Conservation (phyloP, 169 alveolate species). For the Cyclospora cayetanensis region DNA sequence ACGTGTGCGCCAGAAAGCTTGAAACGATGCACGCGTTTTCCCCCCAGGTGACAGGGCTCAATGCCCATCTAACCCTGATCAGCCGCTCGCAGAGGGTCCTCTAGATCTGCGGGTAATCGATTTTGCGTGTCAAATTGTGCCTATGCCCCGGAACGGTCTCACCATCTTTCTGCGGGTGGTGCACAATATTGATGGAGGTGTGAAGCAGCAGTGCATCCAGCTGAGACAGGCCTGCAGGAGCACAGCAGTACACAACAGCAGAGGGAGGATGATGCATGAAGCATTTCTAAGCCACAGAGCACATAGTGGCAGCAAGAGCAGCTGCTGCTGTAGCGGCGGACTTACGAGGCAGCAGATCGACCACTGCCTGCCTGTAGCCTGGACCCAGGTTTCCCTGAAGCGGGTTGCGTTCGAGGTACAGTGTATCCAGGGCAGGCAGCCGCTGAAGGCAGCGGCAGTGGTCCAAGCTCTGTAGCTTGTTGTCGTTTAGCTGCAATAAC, state of each 20-base stretch:
- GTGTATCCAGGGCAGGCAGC: constrained; percentile 69
- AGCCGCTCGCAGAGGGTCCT: not conserved
- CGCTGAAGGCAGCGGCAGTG: constrained; percentile 60
- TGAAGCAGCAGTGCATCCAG: constrained; percentile 60
- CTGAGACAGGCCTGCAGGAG: constrained; percentile 57
- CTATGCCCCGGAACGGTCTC: not conserved
- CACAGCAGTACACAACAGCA: not conserved
- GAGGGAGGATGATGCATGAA: not conserved
- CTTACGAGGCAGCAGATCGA: constrained; percentile 75
- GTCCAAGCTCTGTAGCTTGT: constrained; percentile 65
- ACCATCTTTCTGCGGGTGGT: constrained; percentile 29
- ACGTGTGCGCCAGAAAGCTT: not conserved
- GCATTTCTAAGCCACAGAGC: not conserved
- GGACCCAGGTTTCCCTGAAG: constrained; percentile 78
- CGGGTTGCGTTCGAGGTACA: constrained; percentile 80
- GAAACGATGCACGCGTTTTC: not conserved
- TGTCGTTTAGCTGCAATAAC: constrained; percentile 77
- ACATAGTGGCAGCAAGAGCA: not conserved
- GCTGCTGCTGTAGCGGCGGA: not conserved
- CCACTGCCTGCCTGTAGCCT: constrained; percentile 75
- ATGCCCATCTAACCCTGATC: not conserved
- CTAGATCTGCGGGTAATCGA: not conserved
- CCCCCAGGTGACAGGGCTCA: not conserved
- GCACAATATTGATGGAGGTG: constrained; percentile 39
- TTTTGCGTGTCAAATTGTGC: not conserved